Evolutionary conservation across 306 rosid species (phyloP), one percentile per base, ranked within the genome.

Genomic region (Neltuma alba): DNA sequence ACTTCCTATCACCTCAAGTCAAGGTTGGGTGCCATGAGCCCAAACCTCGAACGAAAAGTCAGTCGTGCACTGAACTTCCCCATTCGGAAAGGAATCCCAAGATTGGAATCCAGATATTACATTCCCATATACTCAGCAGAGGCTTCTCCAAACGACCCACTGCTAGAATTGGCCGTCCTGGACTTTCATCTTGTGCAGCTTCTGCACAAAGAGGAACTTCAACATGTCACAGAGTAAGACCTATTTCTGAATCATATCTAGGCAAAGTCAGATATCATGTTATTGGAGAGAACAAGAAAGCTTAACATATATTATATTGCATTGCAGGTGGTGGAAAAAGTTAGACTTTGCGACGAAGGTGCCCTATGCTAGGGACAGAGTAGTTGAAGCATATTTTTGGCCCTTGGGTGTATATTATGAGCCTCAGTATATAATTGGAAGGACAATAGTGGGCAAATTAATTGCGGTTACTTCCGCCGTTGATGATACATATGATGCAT

Each of bases 281-380:
- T n/a, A 7, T n/a, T 8, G 1, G 9, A 54, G 9, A 20, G 15
- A 54, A 54, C 6, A 0, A 8, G 14, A 54, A 48, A 55, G 33
- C 1, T 9, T 23, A 25, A 23, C 63, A 23, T 55, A 0, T 55
- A 2, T 23, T 55, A 48, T 50, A 18, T 52, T 57, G 25, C 7
- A 52, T n/a, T 52, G 16, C 33, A 57, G 63, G 63, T 25, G 63
- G 63, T 57, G 63, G 63, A 57, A 57, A 57, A 25, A 23, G 63
- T 23, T 57, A 10, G 63, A 57, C 63, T 57, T 57, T 11, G 16
- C 3, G 14, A 57, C 16, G 6, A 57, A 57, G 15, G 63, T 25
- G 63, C 33, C 63, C 11, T 25, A 23, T 25, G 63, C 33, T 25
- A 25, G 63, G 33, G 63, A 57, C 33, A 23, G 63, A 57, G 33